Conservation (phyloP, 176 grass and related monocot species). For the Hordeum vulgare region DNA sequence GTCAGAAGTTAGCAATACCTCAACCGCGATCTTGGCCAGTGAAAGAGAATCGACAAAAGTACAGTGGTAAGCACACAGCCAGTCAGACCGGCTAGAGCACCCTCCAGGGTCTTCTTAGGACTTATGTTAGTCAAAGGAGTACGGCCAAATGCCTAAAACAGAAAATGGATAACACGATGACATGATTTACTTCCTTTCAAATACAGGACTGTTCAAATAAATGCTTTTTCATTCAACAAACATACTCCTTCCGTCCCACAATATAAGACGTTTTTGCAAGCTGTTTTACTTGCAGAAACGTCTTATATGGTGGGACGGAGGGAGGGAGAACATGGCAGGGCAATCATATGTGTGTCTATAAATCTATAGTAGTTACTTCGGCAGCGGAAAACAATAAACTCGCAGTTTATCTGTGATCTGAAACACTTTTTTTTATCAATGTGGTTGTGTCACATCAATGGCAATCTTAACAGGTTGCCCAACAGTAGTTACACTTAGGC, state of each 20-base stretch:
- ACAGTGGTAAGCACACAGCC: conserved; percentile 83
- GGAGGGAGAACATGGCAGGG: not conserved
- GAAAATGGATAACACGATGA: conserved; percentile 9
- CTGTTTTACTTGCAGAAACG: no score
- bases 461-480: not conserved
- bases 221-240: not conserved
- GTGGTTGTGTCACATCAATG: not conserved
- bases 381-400: not conserved
- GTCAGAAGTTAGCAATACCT: conserved; percentile 38
- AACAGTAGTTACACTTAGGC: not conserved
- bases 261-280: no score
- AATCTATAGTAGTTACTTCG: conserved; percentile 12
- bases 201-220: not conserved
- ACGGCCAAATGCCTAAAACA: conserved; percentile 79
- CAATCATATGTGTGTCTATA: not conserved
- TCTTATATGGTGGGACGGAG: no score
- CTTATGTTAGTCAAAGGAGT: conserved; percentile 90
- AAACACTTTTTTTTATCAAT: not conserved
- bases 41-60: conserved; percentile 55
- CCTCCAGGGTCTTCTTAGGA: conserved; percentile 95
- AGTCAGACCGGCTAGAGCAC: conserved; percentile 78
- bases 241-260: not conserved
- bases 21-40: conserved; percentile 64
- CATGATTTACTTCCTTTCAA: conserved; percentile 26
- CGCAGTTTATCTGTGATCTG: not conserved